Conservation (phyloP, 2,329 filamentous ascomycete genomes). For the Lachnellula arida region DNA sequence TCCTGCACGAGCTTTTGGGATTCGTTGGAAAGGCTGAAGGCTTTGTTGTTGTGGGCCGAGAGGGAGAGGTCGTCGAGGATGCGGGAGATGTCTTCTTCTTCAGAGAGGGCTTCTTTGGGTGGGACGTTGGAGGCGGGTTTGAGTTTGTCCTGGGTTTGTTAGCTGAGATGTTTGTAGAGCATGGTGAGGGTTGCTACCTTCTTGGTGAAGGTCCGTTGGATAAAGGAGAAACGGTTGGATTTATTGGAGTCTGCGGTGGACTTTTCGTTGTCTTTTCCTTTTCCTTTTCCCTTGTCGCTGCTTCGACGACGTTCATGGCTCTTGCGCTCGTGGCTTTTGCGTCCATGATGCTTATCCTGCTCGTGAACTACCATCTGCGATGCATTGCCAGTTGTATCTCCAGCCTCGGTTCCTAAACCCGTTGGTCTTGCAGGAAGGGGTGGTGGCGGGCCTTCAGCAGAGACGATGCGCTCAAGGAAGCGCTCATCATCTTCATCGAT, state of each 20-base stretch:
- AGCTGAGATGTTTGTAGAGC: not conserved
- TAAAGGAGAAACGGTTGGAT: conserved; percentile 38
- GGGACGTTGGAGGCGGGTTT: conserved; percentile 35
- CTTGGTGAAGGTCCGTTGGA: conserved; percentile 27
- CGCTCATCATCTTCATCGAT: conserved; percentile 53
- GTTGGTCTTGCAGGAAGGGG: conserved; percentile 43
- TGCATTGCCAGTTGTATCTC: conserved; percentile 24
- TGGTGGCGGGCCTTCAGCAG: conserved; percentile 44
- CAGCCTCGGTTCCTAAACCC: conserved; percentile 15
- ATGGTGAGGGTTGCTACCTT: conserved; percentile 12
- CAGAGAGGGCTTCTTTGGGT: conserved; percentile 40
- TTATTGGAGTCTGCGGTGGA: conserved; percentile 32
- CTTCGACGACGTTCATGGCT: conserved; percentile 2
- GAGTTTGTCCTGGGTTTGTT: conserved; percentile 32
- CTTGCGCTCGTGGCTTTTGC: conserved; percentile 20
- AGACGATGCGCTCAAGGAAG: conserved; percentile 53
- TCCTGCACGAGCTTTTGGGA: conserved; percentile 74
- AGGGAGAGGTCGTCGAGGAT: conserved; percentile 84
- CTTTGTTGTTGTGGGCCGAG: conserved; percentile 76
- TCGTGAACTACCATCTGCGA: conserved; percentile 40
- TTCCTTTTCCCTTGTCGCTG: conserved; percentile 18
- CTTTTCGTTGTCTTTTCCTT: conserved; percentile 28
- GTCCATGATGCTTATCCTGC: conserved; percentile 36
- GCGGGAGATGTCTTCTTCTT: conserved; percentile 68
- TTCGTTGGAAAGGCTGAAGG: conserved; percentile 78